phyloP scores from a whole-genome alignment of 768 basidiomycete genomes.

The Amanita fuliginea region DNA sequence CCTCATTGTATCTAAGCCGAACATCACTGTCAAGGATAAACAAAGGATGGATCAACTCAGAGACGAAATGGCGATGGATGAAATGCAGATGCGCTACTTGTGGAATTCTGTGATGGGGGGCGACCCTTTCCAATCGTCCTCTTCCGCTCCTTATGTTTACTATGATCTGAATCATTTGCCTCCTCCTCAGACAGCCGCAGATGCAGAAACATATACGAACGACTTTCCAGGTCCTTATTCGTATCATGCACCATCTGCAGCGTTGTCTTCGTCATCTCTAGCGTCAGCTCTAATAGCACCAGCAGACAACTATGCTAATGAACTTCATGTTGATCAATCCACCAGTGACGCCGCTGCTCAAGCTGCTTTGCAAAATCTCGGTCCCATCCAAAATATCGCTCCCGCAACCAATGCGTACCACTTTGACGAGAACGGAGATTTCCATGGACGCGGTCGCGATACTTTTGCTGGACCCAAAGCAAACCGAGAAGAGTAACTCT shows the following conservation, averaged over 20 bases:
- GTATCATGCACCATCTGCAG: background rate
- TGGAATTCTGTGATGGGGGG: background rate
- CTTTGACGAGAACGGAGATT: slow-evolving; percentile 10
- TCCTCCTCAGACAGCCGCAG: background rate
- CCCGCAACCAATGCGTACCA: slow-evolving; percentile 10
- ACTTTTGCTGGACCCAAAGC: slow-evolving; percentile 33
- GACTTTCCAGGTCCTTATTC: background rate
- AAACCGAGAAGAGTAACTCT: slow-evolving; percentile 37
- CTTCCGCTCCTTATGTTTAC: background rate
- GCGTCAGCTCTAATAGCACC: background rate
- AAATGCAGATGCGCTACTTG: background rate
- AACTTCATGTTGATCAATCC: background rate
- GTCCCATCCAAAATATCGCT: slow-evolving; percentile 3
- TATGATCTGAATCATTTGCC: background rate
- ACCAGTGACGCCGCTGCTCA: background rate
- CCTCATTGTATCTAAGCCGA: background rate
- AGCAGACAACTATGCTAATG: background rate
- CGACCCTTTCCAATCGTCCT: background rate
- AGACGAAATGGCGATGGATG: background rate
- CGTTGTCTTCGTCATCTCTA: background rate
- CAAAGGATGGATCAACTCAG: background rate
- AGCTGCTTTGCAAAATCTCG: background rate
- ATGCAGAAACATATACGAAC: background rate
- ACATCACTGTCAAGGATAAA: background rate
- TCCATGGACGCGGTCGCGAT: slow-evolving; percentile 32